phyloP scores from a whole-genome alignment of 345 rosid species.

The Cardamine occulta region DNA sequence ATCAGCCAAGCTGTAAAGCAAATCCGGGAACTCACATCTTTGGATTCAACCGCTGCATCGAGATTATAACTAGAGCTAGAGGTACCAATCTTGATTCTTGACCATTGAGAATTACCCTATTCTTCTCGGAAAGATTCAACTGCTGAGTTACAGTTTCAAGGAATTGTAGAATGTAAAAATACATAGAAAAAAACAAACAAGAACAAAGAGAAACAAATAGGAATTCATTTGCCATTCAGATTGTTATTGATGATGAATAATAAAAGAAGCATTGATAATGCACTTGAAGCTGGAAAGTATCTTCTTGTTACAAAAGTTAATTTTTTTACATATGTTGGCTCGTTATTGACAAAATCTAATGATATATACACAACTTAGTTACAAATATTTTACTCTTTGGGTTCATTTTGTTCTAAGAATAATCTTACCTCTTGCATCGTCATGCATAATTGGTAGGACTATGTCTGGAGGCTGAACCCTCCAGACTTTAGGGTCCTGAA shows the following conservation, averaged over 20 bases:
- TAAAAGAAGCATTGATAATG: conserved; percentile 25
- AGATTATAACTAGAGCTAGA: conserved; percentile 34
- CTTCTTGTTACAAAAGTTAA: conserved; percentile 20
- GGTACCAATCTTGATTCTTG: conserved; percentile 43
- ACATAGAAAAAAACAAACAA: conserved; percentile 32
- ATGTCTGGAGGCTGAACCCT: conserved; percentile 56
- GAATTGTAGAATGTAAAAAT: conserved; percentile 31
- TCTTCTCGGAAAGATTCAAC: conserved; percentile 23
- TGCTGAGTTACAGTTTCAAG: conserved; percentile 35
- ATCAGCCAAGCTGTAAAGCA: conserved; percentile 69
- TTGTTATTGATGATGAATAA: conserved; percentile 23
- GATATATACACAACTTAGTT: conserved; percentile 6
- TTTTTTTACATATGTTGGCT: conserved; percentile 7
- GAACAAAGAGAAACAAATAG: conserved; percentile 24
- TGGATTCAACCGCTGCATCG: conserved; percentile 35
- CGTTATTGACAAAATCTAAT: conserved; percentile 26
- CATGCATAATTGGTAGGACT: conserved; percentile 60
- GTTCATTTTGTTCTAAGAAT: conserved; percentile 54
- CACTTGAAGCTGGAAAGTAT: not conserved
- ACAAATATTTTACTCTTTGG: not conserved
- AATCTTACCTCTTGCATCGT: conserved; percentile 74
- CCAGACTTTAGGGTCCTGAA: conserved; percentile 65
- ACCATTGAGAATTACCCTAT: conserved; percentile 22
- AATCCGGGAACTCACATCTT: conserved; percentile 71
- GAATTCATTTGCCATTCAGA: conserved; percentile 30